These are phyloP conservation scores for Rhodotorula sphaerocarpa DNA, from an alignment of 768 basidiomycete species.

Conservation along the genomic window DNA sequence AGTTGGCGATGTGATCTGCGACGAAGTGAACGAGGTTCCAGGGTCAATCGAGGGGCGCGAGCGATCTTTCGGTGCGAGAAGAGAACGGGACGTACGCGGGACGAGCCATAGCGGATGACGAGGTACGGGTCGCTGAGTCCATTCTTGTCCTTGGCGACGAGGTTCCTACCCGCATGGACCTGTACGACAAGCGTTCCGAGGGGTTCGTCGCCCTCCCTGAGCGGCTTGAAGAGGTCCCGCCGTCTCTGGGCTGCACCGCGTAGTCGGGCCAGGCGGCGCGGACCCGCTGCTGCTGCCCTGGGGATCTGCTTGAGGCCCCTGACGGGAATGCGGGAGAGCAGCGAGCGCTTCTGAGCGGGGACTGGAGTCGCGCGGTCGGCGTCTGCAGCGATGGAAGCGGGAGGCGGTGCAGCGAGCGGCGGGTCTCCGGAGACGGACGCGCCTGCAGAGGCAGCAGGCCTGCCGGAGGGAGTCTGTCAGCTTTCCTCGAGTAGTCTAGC, in stretches of 20 bases:
- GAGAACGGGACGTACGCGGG: constrained; percentile 8
- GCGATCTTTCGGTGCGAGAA: too few relatives aligned
- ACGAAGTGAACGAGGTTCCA: too few relatives aligned
- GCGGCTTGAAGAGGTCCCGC: constrained; percentile 16
- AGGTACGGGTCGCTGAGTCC: constrained; percentile 38
- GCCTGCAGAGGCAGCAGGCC: neutral
- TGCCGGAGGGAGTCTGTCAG: too few relatives aligned
- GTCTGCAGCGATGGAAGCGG: neutral
- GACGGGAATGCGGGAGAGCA: constrained; percentile 16
- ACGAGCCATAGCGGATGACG: constrained; percentile 19
- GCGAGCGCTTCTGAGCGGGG: neutral
- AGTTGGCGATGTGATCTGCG: constrained; percentile 18
- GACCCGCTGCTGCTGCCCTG: neutral
- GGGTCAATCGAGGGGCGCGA: too few relatives aligned
- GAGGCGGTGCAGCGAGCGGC: neutral
- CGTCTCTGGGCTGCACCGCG: neutral
- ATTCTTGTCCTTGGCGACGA: constrained; percentile 38
- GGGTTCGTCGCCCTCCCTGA: constrained; percentile 10
- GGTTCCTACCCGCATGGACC: constrained; percentile 31
- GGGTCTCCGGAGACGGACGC: neutral
- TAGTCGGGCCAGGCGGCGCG: neutral
- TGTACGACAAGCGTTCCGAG: constrained; percentile 29
- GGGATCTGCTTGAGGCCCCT: constrained; percentile 19
- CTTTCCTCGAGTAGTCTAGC: too few relatives aligned
- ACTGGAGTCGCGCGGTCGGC: neutral